These are phyloP conservation scores for Quercus phellos DNA, from an alignment of 331 rosid genomes.

Conservation along the genomic window DNA sequence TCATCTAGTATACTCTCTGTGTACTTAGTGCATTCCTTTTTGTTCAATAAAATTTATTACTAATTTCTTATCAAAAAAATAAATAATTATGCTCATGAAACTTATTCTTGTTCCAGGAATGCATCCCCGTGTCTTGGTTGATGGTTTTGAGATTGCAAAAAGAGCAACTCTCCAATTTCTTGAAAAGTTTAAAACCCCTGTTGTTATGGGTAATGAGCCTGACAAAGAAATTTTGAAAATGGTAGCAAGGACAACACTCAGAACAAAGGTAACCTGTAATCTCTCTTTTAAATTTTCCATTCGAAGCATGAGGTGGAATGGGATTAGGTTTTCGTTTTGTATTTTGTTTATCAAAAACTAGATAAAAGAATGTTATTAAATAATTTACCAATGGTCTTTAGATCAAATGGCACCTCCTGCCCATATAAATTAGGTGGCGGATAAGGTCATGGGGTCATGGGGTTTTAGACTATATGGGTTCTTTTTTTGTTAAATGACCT, in stretches of 20 bases:
- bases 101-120: constrained; percentile 55
- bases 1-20: too few relatives aligned
- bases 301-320: background rate
- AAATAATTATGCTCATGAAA: background rate
- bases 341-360: too few relatives aligned
- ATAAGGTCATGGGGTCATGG: background rate
- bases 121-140: constrained; percentile 97
- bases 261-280: constrained; percentile 71
- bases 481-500: too few relatives aligned
- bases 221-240: constrained; percentile 87
- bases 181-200: constrained; percentile 81
- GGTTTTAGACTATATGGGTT: background rate
- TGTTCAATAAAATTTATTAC: too few relatives aligned
- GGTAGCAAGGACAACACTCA: constrained; percentile 89
- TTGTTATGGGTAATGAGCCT: constrained; percentile 85
- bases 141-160: constrained; percentile 97
- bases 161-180: constrained; percentile 82
- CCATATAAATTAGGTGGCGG: background rate
- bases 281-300: background rate
- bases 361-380: too few relatives aligned
- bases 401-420: background rate
- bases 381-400: background rate
- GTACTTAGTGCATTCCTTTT: too few relatives aligned
- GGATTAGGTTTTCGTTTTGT: too few relatives aligned
- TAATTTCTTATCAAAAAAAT: too few relatives aligned